Conservation (phyloP, 2,329 filamentous ascomycete species). For the Clonostachys chloroleuca region DNA sequence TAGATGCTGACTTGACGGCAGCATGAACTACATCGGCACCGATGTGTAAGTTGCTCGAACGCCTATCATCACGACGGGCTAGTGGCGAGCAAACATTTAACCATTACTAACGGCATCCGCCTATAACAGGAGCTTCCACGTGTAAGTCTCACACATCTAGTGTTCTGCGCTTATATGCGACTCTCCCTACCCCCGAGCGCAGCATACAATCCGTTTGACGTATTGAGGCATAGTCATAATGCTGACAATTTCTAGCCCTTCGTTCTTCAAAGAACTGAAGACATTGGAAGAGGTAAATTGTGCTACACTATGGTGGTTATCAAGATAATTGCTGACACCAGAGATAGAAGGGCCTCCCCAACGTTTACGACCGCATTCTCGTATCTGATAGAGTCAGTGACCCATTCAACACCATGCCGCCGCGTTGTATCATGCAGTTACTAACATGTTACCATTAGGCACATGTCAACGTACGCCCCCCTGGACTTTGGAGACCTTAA, state of each 20-base stretch:
- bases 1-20: conserved; percentile 1
- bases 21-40: conserved; percentile 70
- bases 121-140: conserved; percentile 49
- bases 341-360: conserved; percentile 20
- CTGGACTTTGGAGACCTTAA: no score
- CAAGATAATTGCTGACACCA: background rate
- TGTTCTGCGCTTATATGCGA: background rate
- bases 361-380: conserved; percentile 45
- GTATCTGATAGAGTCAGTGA: conserved; percentile 50
- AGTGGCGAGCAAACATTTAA: no score
- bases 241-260: conserved; percentile 9
- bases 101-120: no score
- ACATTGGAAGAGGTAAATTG: conserved; percentile 20
- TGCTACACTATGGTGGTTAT: no score
- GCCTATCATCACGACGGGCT: no score
- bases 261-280: conserved; percentile 34
- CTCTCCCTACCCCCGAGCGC: background rate
- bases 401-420: background rate
- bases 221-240: background rate
- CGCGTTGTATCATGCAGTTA: no score
- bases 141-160: conserved; percentile 19
- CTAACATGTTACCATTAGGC: no score
- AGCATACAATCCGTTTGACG: background rate
- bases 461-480: no score
- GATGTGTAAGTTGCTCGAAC: conserved; percentile 29